Evolutionary conservation across 441 rosid genomes (phyloP).

Genomic region (Syzygium syzygioides): DNA sequence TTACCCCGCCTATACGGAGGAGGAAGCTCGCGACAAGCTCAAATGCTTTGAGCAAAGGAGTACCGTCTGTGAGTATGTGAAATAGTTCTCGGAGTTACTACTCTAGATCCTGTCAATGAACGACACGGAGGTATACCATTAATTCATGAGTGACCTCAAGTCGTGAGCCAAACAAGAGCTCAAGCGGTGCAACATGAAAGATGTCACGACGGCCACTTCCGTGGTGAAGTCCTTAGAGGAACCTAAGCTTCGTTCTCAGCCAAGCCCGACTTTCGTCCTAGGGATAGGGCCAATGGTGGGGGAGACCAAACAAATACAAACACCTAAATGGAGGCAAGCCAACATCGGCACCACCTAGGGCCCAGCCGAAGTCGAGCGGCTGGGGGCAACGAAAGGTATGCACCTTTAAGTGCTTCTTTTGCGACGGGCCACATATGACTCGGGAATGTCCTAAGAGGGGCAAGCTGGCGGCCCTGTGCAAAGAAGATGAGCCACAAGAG

Average conservation of each 20-base stretch:
- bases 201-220: fast-evolving
- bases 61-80: not conserved
- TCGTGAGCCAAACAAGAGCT: not conserved
- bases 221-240: not conserved
- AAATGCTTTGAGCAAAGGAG: not conserved
- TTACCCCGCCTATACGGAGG: not conserved
- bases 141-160: not conserved
- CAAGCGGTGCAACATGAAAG: not conserved
- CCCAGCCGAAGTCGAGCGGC: fast-evolving
- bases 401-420: too few relatives aligned
- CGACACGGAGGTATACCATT: fast-evolving
- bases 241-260: fast-evolving
- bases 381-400: fast-evolving
- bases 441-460: not conserved
- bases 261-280: not conserved
- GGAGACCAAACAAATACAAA: not conserved
- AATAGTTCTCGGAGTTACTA: not conserved
- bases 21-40: not conserved
- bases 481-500: not conserved
- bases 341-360: fast-evolving
- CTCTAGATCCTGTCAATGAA: not conserved
- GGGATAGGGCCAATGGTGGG: not conserved
- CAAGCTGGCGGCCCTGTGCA: not conserved
- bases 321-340: not conserved
- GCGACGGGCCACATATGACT: fast-evolving